Conservation (phyloP, 1,139 yeast species). For the Kodamaea arcana region DNA sequence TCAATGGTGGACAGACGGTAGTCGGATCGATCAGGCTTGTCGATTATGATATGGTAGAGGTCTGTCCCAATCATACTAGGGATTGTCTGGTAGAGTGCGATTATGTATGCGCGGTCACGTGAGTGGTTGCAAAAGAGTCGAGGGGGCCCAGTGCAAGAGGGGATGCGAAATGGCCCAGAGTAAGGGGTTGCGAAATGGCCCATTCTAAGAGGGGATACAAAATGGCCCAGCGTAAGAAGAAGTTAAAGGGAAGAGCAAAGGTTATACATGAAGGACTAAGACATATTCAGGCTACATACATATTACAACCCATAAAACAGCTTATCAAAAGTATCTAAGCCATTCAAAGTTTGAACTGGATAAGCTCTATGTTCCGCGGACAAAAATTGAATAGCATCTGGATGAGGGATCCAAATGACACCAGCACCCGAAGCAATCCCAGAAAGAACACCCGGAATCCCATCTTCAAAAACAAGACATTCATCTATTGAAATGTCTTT, state of each 20-base stretch:
- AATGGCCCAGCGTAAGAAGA: too few relatives aligned
- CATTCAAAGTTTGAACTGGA: conserved; percentile 48
- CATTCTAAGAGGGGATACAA: too few relatives aligned
- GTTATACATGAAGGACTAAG: not conserved
- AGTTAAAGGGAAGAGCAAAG: too few relatives aligned
- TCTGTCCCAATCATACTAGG: conserved; percentile 50
- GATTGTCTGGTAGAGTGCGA: too few relatives aligned
- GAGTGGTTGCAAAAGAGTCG: too few relatives aligned
- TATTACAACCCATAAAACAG: conserved; percentile 35
- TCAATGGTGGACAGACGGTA: conserved; percentile 32
- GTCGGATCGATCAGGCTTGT: conserved; percentile 20
- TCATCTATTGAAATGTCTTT: conserved; percentile 63
- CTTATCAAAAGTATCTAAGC: conserved; percentile 53
- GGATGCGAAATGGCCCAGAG: too few relatives aligned
- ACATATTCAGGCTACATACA: not conserved
- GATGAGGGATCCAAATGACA: conserved; percentile 92
- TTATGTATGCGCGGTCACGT: too few relatives aligned
- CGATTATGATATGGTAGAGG: conserved; percentile 36
- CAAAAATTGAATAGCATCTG: conserved; percentile 55
- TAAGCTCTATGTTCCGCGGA: conserved; percentile 41
- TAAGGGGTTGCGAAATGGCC: too few relatives aligned
- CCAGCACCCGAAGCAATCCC: conserved; percentile 80
- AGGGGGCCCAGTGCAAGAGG: too few relatives aligned
- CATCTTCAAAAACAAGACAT: conserved; percentile 91
- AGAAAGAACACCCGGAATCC: conserved; percentile 80